These are phyloP conservation scores for Paramecium sexaurelia DNA, from an alignment of 73 alveolate genomes.

Conservation along the genomic window DNA sequence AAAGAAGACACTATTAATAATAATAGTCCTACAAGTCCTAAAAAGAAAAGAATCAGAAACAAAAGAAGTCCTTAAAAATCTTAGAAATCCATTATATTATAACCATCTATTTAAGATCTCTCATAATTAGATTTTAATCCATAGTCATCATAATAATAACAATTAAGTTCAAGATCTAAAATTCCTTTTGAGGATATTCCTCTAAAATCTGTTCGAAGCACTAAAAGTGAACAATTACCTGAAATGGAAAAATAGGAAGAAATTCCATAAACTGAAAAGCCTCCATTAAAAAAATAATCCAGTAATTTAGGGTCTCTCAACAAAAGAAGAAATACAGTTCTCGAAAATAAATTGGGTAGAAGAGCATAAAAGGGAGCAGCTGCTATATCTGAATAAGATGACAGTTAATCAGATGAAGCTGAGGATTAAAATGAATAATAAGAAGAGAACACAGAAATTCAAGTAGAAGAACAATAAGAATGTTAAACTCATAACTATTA, in stretches of 20 bases:
- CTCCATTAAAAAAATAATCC: not conserved
- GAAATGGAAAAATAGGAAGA: not conserved
- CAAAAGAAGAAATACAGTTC: not conserved
- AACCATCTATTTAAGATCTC: not conserved
- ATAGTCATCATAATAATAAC: not conserved
- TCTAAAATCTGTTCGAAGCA: not conserved
- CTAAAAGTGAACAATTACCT: not conserved
- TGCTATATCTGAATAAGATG: not conserved
- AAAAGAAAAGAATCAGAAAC: not conserved
- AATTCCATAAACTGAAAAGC: not conserved
- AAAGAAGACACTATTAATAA: not conserved
- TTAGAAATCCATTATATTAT: not conserved
- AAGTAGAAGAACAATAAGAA: not conserved
- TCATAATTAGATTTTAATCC: not conserved
- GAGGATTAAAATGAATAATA: not conserved
- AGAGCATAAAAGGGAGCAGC: not conserved
- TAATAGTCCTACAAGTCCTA: not conserved
- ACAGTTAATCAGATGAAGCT: not conserved
- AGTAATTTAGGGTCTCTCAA: conserved; percentile 14
- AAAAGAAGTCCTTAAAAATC: conserved; percentile 3
- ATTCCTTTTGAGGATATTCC: not conserved
- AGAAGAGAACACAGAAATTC: not conserved
- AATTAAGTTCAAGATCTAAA: not conserved
- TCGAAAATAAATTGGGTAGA: not conserved
- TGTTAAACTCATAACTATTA: not conserved